Evolutionary conservation across 768 basidiomycete genomes (phyloP), one percentile per base, ranked within the genome.

Genomic region (Cantharellus cinnabarinus): DNA sequence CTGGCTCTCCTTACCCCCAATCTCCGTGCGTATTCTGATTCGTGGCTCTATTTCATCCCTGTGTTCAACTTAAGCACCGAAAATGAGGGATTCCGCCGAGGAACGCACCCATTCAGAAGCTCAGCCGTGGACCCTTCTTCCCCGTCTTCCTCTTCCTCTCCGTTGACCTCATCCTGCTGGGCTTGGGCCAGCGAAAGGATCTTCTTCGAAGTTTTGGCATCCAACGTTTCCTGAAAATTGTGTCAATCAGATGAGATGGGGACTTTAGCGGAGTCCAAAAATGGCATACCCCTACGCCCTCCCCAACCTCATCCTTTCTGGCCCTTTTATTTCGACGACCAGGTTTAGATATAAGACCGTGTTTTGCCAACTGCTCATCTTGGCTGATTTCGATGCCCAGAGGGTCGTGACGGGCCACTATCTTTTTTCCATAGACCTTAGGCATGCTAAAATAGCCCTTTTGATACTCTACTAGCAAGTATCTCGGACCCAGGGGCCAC

Each of bases 141-240:
- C 5, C 81, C 83, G 1, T 79, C 75, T 38, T 79, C 78, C 64
- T 75, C 71, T 38, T 80, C 79, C 15, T 73, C 72, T 64, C 79
- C 75, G 58, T 80, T 80, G 2, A 93, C 70, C 67, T 97, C 91
- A 68, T 89, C 83, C 70, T 97, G 91, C 70, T 99, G 94, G 64
- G 87, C 83, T 67, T 79, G 77, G 14, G 94, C 94, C 59, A 99
- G 79, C 68, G 91, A 85, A 64, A 99, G 84, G 55, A 99, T 95
- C 64, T 80, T 82, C 61, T 77, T 75, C 0, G 90, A 94, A 3
- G 82, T 84, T 70, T 84, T 88, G 2, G 83, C 77, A 67, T 90
- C 87, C 62, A 91, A 68, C 20, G 81, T 79, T 50, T 72, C 74
- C 89, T 93, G 63, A 34, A 55, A 29, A 34, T 29, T 29, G 20